Conservation (phyloP, 306 rosid genomes). For the Medicago lupulina region DNA sequence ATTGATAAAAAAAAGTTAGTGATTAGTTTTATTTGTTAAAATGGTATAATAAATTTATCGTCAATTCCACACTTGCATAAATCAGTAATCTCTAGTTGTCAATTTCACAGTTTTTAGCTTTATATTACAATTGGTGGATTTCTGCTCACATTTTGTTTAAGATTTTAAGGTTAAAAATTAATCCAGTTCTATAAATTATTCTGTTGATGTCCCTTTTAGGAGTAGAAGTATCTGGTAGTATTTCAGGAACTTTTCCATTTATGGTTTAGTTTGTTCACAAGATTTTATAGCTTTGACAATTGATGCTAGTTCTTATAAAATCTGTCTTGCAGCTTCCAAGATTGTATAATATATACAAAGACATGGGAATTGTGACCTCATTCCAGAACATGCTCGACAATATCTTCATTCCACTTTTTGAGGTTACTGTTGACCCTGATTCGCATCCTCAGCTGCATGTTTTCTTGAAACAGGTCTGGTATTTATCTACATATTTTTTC, state of each 20-base stretch:
- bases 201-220: slow-evolving; percentile 20
- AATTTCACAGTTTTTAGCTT: slow-evolving; percentile 31
- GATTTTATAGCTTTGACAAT: slow-evolving; percentile 5
- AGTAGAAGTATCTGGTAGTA: slow-evolving; percentile 17
- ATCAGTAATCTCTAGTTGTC: slow-evolving; percentile 12
- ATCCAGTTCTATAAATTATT: slow-evolving; percentile 9
- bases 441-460: slow-evolving; percentile 97
- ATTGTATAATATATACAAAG: slow-evolving; percentile 90
- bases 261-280: slow-evolving; percentile 22
- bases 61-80: slow-evolving; percentile 15
- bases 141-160: slow-evolving; percentile 11
- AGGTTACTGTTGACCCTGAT: slow-evolving; percentile 94
- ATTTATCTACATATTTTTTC: background rate
- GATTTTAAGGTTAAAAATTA: slow-evolving; percentile 20
- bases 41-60: background rate
- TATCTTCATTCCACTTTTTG: slow-evolving; percentile 93
- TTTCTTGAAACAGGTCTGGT: slow-evolving; percentile 86
- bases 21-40: slow-evolving; percentile 26
- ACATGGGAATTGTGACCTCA: slow-evolving; percentile 97
- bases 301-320: slow-evolving; percentile 32
- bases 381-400: slow-evolving; percentile 98
- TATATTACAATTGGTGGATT: slow-evolving; percentile 18
- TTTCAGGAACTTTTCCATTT: slow-evolving; percentile 10
- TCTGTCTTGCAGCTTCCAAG: slow-evolving; percentile 83
- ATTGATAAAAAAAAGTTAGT: too few relatives aligned